phyloP scores from a whole-genome alignment of 768 basidiomycete genomes.

The Suillus ampliporus region DNA sequence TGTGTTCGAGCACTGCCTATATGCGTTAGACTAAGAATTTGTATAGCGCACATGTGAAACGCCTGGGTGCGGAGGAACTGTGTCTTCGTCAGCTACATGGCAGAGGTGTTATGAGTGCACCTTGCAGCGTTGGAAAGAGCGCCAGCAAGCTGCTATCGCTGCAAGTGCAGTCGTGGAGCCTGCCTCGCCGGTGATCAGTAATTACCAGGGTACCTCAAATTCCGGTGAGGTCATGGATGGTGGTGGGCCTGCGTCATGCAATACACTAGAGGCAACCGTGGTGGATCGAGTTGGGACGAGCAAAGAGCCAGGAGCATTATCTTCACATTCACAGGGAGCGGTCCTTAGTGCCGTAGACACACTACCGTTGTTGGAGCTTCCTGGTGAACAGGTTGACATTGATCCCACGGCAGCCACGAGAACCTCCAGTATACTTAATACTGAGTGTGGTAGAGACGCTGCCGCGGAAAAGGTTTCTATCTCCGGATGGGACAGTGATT shows the following conservation, averaged over 20 bases:
- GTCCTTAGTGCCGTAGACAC: background rate
- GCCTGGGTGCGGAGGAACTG: constrained; percentile 19
- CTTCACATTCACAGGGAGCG: background rate
- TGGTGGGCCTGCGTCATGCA: background rate
- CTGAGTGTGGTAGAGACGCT: constrained; percentile 2
- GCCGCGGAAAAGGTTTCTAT: background rate
- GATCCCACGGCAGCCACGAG: background rate
- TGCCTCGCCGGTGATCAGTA: background rate
- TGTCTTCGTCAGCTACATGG: constrained; percentile 14
- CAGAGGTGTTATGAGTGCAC: constrained; percentile 27
- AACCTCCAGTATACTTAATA: background rate
- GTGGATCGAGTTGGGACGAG: background rate
- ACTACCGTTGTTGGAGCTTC: background rate
- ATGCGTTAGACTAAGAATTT: background rate
- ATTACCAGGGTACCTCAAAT: constrained; percentile 3
- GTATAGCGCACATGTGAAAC: constrained; percentile 24
- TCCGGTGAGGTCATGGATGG: constrained; percentile 7
- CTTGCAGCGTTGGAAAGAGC: constrained; percentile 25
- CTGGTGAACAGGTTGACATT: background rate
- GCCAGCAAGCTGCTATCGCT: constrained; percentile 1
- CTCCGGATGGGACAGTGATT: constrained; percentile 31
- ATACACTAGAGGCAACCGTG: background rate
- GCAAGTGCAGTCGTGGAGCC: background rate
- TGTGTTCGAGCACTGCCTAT: background rate
- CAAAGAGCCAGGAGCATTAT: background rate